phyloP scores from a whole-genome alignment of 2,329 filamentous ascomycete species.

The Dryadomyces quercus-mongolicae region DNA sequence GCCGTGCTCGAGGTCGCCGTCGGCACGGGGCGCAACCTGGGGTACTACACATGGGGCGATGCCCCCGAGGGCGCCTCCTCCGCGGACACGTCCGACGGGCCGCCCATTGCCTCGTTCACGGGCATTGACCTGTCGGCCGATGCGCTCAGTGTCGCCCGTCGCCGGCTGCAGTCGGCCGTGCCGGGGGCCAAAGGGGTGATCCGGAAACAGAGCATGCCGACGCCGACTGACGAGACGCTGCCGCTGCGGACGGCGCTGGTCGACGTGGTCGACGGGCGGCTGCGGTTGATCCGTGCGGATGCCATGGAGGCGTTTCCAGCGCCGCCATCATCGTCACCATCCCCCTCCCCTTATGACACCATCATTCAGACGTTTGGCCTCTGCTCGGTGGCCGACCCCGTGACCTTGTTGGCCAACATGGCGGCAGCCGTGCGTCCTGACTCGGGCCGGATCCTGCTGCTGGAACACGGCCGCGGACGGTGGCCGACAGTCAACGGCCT shows the following conservation, averaged over 20 bases:
- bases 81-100: not conserved
- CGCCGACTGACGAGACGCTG: slow-evolving; percentile 14
- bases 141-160: slow-evolving; percentile 46
- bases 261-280: slow-evolving; percentile 11
- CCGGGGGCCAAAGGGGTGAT: slow-evolving; percentile 27
- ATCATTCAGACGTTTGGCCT: slow-evolving; percentile 53
- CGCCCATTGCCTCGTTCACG: slow-evolving; percentile 42
- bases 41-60: slow-evolving; percentile 43
- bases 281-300: slow-evolving; percentile 24
- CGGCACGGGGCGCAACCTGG: slow-evolving; percentile 49
- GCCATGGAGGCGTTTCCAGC: slow-evolving; percentile 31
- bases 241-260: slow-evolving; percentile 22
- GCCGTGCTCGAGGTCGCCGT: slow-evolving; percentile 52
- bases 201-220: slow-evolving; percentile 18
- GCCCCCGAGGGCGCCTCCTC: not conserved
- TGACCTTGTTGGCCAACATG: slow-evolving; percentile 39
- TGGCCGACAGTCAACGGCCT: slow-evolving; percentile 42
- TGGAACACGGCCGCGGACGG: slow-evolving; percentile 50
- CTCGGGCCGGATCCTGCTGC: slow-evolving; percentile 45
- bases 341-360: slow-evolving; percentile 44
- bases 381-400: slow-evolving; percentile 48
- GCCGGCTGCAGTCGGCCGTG: slow-evolving; percentile 32
- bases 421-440: slow-evolving; percentile 37
- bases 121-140: slow-evolving; percentile 48
- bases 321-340: slow-evolving; percentile 22